Evolutionary conservation across 1,284 basidiomycete species (phyloP), one percentile per base, ranked within the genome.

Genomic region (Sparassis latifolia): DNA sequence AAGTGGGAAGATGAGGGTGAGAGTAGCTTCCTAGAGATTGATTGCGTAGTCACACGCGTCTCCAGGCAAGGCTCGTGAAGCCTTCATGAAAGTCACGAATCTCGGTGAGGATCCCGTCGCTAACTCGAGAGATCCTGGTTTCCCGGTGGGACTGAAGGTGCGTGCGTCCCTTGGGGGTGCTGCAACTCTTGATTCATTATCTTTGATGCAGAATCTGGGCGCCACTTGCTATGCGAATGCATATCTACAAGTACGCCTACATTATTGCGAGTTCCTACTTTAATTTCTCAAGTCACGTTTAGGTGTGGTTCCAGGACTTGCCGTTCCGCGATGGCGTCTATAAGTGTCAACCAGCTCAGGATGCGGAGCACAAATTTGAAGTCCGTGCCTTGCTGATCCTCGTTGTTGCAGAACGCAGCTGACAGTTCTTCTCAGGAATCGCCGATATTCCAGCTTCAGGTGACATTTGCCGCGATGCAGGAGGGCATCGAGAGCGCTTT

Each of bases 201-300:
- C 28, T 33, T 52, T 33, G 29, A 10, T 33, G 12, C 58, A 92
- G 85, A 97, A 97, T 64, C 79, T 96, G 12, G 93, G 93, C 10
- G 93, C 93, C 10, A 96, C 93, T 3, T 93, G 92, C 62, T 95
- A 94, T 58, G 92, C 90, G 47, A 96, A 96, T 66, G 90, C 92
- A 4, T 95, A 89, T 56, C 74, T 96, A 41, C 93, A 97, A 71
- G 88, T 86, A 55, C 32, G 20, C 20, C 20, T 20, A 20, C 20
- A 20, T 20, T 20, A 20, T 20, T 20, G 20, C 20, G 67, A 52
- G 12, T 7, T 32, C 33, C 6, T 33, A 2, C 35, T 37, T 6
- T 6, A 37, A 37, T 37, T 6, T 7, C 35, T 12, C 35, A 37
- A 7, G 35, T 6, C 35, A 37, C 35, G 35, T 37, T 12, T 37